These are phyloP conservation scores for Tetracladium maxilliforme DNA, from an alignment of 2,329 filamentous ascomycete genomes.

Conservation along the genomic window DNA sequence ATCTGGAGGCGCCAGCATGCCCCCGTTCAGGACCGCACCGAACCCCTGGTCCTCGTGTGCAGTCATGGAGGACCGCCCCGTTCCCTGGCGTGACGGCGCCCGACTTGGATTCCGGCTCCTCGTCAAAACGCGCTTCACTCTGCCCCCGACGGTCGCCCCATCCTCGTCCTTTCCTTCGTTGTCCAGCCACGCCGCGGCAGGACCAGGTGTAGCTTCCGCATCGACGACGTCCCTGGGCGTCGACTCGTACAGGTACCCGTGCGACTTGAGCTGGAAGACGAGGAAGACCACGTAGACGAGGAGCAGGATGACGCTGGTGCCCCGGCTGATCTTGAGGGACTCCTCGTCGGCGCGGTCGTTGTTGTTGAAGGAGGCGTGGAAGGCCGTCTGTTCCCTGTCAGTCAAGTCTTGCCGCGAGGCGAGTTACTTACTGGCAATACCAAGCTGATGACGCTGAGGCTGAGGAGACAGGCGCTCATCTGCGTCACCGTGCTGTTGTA, in stretches of 20 bases:
- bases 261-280: slow-evolving; percentile 82
- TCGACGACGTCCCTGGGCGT: slow-evolving; percentile 89
- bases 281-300: slow-evolving; percentile 75
- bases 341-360: slow-evolving; percentile 33
- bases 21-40: too few relatives aligned
- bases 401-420: neutral
- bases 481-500: slow-evolving; percentile 94
- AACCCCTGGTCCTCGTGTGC: too few relatives aligned
- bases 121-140: too few relatives aligned
- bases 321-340: slow-evolving; percentile 75
- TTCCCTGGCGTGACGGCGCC: too few relatives aligned
- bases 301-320: slow-evolving; percentile 72
- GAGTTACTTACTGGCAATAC: slow-evolving; percentile 54
- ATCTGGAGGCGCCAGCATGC: too few relatives aligned
- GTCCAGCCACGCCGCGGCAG: slow-evolving; percentile 70
- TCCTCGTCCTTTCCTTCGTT: too few relatives aligned
- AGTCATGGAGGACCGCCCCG: too few relatives aligned
- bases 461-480: slow-evolving; percentile 88
- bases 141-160: too few relatives aligned
- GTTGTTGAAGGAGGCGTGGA: slow-evolving; percentile 72
- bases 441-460: slow-evolving; percentile 78
- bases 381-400: slow-evolving; percentile 49
- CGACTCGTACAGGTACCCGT: slow-evolving; percentile 83
- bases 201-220: slow-evolving; percentile 75
- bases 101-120: too few relatives aligned